phyloP scores from a whole-genome alignment of 2,329 filamentous ascomycete species.

The Aspergillus carbonarius region DNA sequence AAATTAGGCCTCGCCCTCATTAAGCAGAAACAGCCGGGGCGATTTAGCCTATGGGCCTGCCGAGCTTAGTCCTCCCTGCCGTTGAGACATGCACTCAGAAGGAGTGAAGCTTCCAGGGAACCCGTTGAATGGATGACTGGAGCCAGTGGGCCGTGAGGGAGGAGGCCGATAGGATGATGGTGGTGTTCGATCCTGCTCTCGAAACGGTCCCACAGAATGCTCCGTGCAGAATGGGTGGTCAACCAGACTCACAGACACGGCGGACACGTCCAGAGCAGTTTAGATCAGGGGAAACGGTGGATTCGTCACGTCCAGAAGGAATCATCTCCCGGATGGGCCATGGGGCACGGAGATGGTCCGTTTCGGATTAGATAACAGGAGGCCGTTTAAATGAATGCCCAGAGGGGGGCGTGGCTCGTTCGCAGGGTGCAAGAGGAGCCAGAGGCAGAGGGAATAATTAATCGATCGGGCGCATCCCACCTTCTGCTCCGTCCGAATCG shows the following conservation, averaged over 20 bases:
- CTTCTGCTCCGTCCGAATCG: background rate
- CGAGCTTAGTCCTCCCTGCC: background rate
- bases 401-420: background rate
- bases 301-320: background rate
- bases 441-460: background rate
- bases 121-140: background rate
- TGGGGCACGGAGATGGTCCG: slow-evolving; percentile 1
- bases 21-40: slow-evolving; percentile 6
- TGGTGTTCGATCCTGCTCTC: background rate
- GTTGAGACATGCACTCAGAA: slow-evolving; percentile 2
- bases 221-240: slow-evolving; percentile 1
- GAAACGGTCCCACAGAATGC: slow-evolving; percentile 7
- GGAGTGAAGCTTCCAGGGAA: background rate
- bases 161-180: slow-evolving; percentile 4
- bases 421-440: background rate
- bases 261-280: background rate
- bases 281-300: slow-evolving; percentile 2
- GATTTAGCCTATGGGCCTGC: background rate
- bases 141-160: slow-evolving; percentile 3
- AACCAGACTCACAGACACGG: background rate
- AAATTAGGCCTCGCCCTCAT: slow-evolving; percentile 1
- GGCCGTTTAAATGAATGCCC: background rate
- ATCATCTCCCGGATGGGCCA: background rate
- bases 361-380: slow-evolving; percentile 7
- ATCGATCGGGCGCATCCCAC: background rate